Base-by-base conservation (phyloP, 1,284 basidiomycete genomes). In the Melanopsichium pennsylvanicum region DNA sequence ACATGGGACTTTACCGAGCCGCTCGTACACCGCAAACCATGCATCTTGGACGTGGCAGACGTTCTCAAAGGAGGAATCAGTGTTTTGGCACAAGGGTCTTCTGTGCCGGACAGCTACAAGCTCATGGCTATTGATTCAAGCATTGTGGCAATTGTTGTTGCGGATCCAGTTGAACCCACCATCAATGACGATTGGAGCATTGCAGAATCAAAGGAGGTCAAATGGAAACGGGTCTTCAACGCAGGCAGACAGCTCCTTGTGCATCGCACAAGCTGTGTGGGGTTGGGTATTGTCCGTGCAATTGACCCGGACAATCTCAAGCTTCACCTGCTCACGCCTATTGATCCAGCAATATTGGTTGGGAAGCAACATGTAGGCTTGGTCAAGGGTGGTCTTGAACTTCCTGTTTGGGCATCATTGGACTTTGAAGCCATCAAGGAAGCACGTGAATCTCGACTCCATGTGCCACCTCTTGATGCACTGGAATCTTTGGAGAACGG, bases 401-500 rank as follows among this genome's bases (percentile, higher is more conserved):
- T 97, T 0, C 93, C 93, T 0, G 83, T 93, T 0, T 90, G 89
- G 86, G 92, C 89, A 0, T 88, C 93, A 87, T 82, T 97, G 41
- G 92, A 96, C 81, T 89, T 87, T 81, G 82, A 85, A 5, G 47
- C 72, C 2, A 61, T 70, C 31, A 55, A 50, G 16, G 71, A 71
- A 21, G 67, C 69, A 2, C 34, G 62, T 11, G 64, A 68, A 33
- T 56, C 57, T 33, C 51, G 48, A 21, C 47, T 62, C n/a, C 36
- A 57, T 21, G 57, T 67, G 27, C 37, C 11, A 35, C 15, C 16
- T n/a, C 27, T n/a, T n/a, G n/a, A n/a, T n/a, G n/a, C n/a, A n/a
- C n/a, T n/a, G n/a, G n/a, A n/a, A n/a, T n/a, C n/a, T n/a, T n/a
- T n/a, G n/a, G n/a, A n/a, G n/a, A n/a, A n/a, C n/a, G n/a, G n/a